Base-by-base conservation (phyloP, 169 alveolate genomes). In the Plasmodium sp. region DNA sequence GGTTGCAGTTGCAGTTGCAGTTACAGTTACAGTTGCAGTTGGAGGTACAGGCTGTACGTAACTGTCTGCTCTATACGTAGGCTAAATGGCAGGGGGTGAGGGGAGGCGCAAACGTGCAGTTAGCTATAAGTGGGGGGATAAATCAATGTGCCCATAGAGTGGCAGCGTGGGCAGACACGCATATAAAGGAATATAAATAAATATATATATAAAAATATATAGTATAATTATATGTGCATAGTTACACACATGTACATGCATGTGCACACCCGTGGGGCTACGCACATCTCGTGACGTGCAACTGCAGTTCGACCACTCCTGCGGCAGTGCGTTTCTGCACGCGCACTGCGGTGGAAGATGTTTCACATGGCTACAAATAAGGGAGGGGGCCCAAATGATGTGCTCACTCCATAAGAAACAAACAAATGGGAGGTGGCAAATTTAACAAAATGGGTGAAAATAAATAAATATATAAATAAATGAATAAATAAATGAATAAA, bases 301-400 rank as follows among this genome's bases (percentile, higher is more conserved):
- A 18, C 48, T 90, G 72, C 74, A 90, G 71, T 39, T 81, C 18
- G 81, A 67, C 92, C 62, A 80, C 81, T 90, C 94, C 81, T 58
- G 82, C 43, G 74, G 94, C 94, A 90, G 94, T 90, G 94, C 94
- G 94, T 80, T 90, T 81, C 73, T 62, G 72, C 91, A 90, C 90
- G 83, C 94, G 86, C 94, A 90, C 94, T 71, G 94, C 83, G 82
- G 54, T 71, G 54, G 74, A 80, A 90, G 82, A 62, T 58, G 83
- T 77, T 79, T 90, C 94, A 90, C 94, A 90, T 90, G 82, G 67
- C 94, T 81, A 31, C 94, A 90, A 88, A 88, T 80, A 90, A 80
- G 58, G 67, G 73, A 45, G 74, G 43, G 48, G 5, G 58, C 41
- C 39, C 27, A 9, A 22, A 79, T 79, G 31, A 12, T 10, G n/a